phyloP scores from a whole-genome alignment of 441 rosid genomes.

The Manihot esculenta region DNA sequence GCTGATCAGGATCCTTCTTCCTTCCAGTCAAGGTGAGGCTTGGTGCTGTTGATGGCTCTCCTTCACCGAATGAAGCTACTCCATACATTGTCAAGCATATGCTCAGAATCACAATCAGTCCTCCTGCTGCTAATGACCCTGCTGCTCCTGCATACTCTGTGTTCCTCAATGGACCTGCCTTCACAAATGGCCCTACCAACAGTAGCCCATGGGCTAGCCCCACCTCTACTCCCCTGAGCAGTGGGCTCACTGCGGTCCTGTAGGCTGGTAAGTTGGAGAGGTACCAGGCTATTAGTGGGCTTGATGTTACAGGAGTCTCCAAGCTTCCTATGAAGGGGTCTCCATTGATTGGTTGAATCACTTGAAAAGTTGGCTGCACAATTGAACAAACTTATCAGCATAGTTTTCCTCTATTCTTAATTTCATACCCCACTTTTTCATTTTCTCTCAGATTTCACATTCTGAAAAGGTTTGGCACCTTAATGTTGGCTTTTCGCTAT shows the following conservation, averaged over 20 bases:
- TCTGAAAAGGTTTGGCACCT: too few species aligned
- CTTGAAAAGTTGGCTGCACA: slow-evolving; percentile 85
- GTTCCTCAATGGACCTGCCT: slow-evolving; percentile 86
- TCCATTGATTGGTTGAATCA: slow-evolving; percentile 90
- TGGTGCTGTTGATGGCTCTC: slow-evolving; percentile 81
- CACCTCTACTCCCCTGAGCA: slow-evolving; percentile 83
- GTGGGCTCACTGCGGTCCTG: slow-evolving; percentile 91
- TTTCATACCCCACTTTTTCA: too few species aligned
- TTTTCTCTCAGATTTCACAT: too few species aligned
- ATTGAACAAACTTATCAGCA: not conserved
- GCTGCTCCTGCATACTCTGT: slow-evolving; percentile 70
- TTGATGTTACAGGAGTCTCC: slow-evolving; percentile 92
- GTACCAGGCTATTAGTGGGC: slow-evolving; percentile 93
- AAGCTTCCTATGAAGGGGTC: slow-evolving; percentile 97
- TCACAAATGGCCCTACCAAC: slow-evolving; percentile 89
- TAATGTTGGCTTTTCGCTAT: too few species aligned
- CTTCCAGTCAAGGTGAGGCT: slow-evolving; percentile 82
- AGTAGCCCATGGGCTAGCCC: slow-evolving; percentile 89
- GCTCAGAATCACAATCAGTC: slow-evolving; percentile 80
- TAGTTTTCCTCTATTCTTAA: too few species aligned
- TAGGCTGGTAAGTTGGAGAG: slow-evolving; percentile 94
- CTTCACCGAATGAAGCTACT: slow-evolving; percentile 70
- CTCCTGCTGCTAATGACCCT: slow-evolving; percentile 87
- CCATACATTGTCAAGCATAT: slow-evolving; percentile 91
- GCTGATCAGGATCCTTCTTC: slow-evolving; percentile 90